These are phyloP conservation scores for Aspergillus vadensis DNA, from an alignment of 2,329 filamentous ascomycete species.

Conservation along the genomic window DNA sequence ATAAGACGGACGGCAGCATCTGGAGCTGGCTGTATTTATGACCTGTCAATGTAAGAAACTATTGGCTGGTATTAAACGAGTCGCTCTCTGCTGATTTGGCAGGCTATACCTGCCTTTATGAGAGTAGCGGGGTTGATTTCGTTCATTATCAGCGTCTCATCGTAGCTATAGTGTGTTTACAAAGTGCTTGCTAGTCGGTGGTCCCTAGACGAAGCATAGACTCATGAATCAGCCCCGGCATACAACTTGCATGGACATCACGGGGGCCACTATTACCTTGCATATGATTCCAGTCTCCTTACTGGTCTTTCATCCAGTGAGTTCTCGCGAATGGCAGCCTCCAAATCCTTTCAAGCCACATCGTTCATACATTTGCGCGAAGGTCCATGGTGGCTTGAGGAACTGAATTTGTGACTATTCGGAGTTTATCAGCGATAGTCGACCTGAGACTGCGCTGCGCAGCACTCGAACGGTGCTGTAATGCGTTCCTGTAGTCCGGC, in stretches of 20 bases:
- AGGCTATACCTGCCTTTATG: conserved; percentile 29
- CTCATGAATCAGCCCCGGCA: background rate
- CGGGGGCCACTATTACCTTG: background rate
- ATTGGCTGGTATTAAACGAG: background rate
- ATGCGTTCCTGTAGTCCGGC: background rate
- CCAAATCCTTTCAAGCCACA: background rate
- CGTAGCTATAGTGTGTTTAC: background rate
- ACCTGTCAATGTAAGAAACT: background rate
- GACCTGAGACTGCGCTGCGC: background rate
- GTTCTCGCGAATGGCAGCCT: background rate
- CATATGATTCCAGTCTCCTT: background rate
- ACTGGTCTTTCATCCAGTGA: background rate
- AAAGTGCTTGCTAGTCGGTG: background rate
- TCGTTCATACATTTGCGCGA: background rate
- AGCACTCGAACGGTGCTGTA: background rate
- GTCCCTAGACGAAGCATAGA: background rate
- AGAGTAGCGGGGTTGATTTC: conserved; percentile 12
- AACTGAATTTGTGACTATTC: background rate
- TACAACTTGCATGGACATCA: background rate
- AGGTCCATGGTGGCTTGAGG: background rate
- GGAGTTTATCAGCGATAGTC: background rate
- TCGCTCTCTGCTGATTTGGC: background rate
- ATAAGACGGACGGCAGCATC: conserved; percentile 6
- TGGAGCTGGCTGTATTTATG: background rate
- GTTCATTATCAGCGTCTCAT: background rate